Base-by-base conservation (phyloP, 2,329 filamentous ascomycete genomes). In the Curvularia eragrostidis region DNA sequence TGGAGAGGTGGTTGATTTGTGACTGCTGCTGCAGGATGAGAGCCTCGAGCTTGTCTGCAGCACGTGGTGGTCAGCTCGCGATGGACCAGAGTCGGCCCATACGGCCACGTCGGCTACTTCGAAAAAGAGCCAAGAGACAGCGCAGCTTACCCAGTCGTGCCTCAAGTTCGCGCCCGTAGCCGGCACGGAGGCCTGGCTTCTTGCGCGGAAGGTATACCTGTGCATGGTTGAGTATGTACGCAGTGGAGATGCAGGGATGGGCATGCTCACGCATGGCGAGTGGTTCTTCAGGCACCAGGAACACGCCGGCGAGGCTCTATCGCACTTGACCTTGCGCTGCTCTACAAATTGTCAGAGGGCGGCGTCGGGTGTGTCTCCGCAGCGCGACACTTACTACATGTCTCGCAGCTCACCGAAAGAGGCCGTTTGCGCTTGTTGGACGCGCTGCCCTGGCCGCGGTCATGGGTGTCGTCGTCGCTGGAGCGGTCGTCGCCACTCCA, bases 291-390 rank as follows among this genome's bases (percentile, higher is more conserved):
- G 77, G 72, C 88, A 91, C 88, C 88, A 91, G 21, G 87, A 87
- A 42, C 88, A 91, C n/a, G 87, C 85, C 1, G 90, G 90, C 68
- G 91, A 89, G 5, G 87, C 88, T 34, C 91, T 85, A 76, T 93
- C 90, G 76, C 75, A 79, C 78, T 78, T 78, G 51, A 91, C 90
- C 82, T 93, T 94, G 79, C 91, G 82, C 75, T 90, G 87, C 77
- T 93, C 50, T 54, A 30, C 26, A 32, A n/a, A 13, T 15, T n/a
- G 18, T 47, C 43, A 47, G 43, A 30, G 13, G 28, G 15, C 28
- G 18, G 6, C 18, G 3, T 8, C n/a, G 15, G 15, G 26, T 18
- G 19, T 24, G n/a, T 10, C 13, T n/a, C 41, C 26, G 28, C 43
- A 19, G 30, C 32, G 15, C 30, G 36, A 30, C 13, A 46, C 44